Percentiles rank a stretch among this genome's conserved stretches.
Conservation (phyloP, 192 early-diverging fungal genomes). For the Dissophora globulifera region DNA sequence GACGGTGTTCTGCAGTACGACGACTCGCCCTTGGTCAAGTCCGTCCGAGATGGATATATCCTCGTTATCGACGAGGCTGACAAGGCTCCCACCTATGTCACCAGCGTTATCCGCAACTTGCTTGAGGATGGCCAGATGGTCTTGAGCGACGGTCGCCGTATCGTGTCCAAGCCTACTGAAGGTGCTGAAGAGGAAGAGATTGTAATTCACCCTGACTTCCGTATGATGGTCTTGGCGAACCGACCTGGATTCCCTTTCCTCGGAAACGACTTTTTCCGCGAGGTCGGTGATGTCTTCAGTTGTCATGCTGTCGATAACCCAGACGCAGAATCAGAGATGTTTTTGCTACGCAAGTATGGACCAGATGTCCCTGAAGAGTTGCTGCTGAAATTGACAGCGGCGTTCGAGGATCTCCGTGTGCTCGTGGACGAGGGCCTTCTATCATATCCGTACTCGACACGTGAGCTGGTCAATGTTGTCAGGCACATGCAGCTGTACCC, state of each 20-base stretch:
- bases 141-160: conserved; percentile 78
- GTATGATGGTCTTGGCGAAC: conserved; percentile 88
- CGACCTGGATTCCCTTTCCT: conserved; percentile 80
- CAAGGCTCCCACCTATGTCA: conserved; percentile 84
- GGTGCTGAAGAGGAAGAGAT: conserved; percentile 59
- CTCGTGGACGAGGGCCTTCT: conserved; percentile 81
- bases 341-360: conserved; percentile 74
- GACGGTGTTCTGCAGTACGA: conserved; percentile 76
- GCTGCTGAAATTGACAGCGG: conserved; percentile 69
- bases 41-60: conserved; percentile 66
- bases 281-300: conserved; percentile 82
- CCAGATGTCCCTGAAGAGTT: conserved; percentile 77
- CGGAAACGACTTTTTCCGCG: conserved; percentile 86
- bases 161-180: conserved; percentile 62
- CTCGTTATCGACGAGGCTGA: conserved; percentile 86
- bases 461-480: conserved; percentile 84
- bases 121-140: conserved; percentile 85
- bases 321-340: conserved; percentile 78
- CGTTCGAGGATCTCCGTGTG: conserved; percentile 77
- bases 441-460: conserved; percentile 84
- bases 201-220: conserved; percentile 72
- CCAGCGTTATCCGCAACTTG: conserved; percentile 77
- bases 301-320: conserved; percentile 84
- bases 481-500: conserved; percentile 80
- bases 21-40: conserved; percentile 74